Conservation (phyloP, 805 yeast species). For the Sungouiozyma ichnusensis region DNA sequence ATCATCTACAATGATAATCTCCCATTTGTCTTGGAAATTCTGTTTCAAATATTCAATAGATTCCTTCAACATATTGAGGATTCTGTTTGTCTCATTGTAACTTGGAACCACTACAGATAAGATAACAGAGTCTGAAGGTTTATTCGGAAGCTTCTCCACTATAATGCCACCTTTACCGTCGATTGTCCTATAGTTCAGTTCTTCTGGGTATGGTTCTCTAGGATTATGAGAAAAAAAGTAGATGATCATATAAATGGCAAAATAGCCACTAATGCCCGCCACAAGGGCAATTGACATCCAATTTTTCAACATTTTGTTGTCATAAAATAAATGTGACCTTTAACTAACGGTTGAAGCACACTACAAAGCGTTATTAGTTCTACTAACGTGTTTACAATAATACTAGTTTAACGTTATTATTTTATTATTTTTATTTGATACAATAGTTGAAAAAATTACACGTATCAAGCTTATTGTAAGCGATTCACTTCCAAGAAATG, state of each 20-base stretch:
- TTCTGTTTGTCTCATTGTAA: slow-evolving; percentile 71
- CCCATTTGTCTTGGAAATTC: slow-evolving; percentile 33
- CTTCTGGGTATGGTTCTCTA: slow-evolving; percentile 42
- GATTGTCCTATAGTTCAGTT: slow-evolving; percentile 45
- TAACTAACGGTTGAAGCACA: no score
- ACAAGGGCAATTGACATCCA: neutral
- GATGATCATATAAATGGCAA: slow-evolving; percentile 31
- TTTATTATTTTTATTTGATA: no score
- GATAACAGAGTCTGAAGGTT: slow-evolving; percentile 32
- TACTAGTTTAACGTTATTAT: no score
- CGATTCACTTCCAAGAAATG: no score
- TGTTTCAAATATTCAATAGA: slow-evolving; percentile 43
- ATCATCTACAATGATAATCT: slow-evolving; percentile 82
- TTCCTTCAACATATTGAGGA: slow-evolving; percentile 63
- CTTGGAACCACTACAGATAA: slow-evolving; percentile 87
- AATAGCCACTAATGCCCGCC: neutral
- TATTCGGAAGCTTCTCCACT: slow-evolving; percentile 24
- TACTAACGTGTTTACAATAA: no score
- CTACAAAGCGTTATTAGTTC: no score
- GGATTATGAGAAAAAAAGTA: slow-evolving; percentile 54
- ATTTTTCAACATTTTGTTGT: neutral
- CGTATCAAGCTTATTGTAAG: no score
- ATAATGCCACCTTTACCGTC: slow-evolving; percentile 21
- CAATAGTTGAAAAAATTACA: no score
- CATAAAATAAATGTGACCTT: neutral